Base-by-base conservation (phyloP, 2,329 filamentous ascomycete genomes). In the Talaromyces islandicus region DNA sequence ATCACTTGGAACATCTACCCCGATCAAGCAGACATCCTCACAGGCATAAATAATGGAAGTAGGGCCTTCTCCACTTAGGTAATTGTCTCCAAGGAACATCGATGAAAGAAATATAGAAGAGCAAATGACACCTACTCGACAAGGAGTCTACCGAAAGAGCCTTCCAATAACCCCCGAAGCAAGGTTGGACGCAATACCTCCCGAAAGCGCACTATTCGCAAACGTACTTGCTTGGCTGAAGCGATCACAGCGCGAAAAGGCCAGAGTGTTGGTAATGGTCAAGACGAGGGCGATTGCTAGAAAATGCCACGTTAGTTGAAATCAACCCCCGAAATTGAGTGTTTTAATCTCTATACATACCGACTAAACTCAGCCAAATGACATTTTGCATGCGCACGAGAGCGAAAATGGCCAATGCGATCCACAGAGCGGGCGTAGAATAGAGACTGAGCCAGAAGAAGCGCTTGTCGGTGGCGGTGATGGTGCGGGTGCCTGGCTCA, bases 221-320 rank as follows among this genome's bases (percentile, higher is more conserved):
- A 83, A 81, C 55, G 76, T 83, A 41, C 82, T 84, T 11, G 85
- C 85, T 66, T 88, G 79, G 62, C 79, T 79, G 66, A 81, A 81
- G 57, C 77, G 77, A 64, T 81, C 79, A 62, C 79, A 81, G 19
- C 79, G 73, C 9, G 79, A 81, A 67, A 81, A 81, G 6, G 79
- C 79, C 43, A 81, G 69, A 0, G 79, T 81, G 63, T 81, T 81
- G 32, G 79, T 81, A 62, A 81, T 77, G 0, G 80, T 81, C 51
- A 81, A 66, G 19, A 79, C 70, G 35, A 81, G 70, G 1, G 79
- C 79, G 66, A 81, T 81, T 3, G 72, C 79, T 81, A 64, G 7
- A 35, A 35, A 57, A 19, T 25, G 48, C 30, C 43, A 27, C 35
- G 17, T n/a, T 2, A 56, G 38, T 24, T 48, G 38, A 43, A n/a